phyloP scores from a whole-genome alignment of 805 yeast genomes.

The Naumovozyma castellii region DNA sequence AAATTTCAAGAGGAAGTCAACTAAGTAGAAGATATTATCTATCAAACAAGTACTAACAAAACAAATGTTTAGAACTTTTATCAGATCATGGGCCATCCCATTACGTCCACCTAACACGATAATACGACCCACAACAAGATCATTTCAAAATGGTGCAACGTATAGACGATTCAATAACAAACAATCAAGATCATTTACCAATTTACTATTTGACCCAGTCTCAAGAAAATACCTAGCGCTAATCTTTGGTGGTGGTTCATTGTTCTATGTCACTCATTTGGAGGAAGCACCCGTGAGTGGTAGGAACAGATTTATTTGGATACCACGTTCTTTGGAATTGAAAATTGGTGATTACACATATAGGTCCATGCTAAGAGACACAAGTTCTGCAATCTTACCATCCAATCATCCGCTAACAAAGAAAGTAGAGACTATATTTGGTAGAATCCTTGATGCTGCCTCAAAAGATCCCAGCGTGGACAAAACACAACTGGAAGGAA shows the following conservation, averaged over 20 bases:
- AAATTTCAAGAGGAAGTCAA: no score
- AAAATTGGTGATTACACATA: constrained; percentile 58
- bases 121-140: not conserved
- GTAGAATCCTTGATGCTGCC: constrained; percentile 52
- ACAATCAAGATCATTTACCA: constrained; percentile 6
- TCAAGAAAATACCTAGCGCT: constrained; percentile 28
- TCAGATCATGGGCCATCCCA: no score
- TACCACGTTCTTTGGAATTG: constrained; percentile 55
- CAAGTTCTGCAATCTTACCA: constrained; percentile 47
- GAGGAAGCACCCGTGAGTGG: constrained; percentile 78
- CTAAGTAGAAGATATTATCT: no score
- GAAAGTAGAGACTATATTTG: constrained; percentile 54
- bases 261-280: constrained; percentile 43
- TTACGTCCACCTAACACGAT: not conserved
- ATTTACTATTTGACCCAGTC: constrained; percentile 21
- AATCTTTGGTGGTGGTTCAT: constrained; percentile 28
- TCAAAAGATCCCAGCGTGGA: constrained; percentile 32
- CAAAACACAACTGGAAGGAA: constrained; percentile 23
- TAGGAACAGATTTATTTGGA: constrained; percentile 61
- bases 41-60: no score
- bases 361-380: constrained; percentile 47
- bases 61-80: no score
- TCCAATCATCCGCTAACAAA: constrained; percentile 47
- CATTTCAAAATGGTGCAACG: not conserved
- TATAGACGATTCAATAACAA: constrained; percentile 18